Evolutionary conservation across 2,329 filamentous ascomycete genomes (phyloP).

Genomic region (Alternaria viburni): DNA sequence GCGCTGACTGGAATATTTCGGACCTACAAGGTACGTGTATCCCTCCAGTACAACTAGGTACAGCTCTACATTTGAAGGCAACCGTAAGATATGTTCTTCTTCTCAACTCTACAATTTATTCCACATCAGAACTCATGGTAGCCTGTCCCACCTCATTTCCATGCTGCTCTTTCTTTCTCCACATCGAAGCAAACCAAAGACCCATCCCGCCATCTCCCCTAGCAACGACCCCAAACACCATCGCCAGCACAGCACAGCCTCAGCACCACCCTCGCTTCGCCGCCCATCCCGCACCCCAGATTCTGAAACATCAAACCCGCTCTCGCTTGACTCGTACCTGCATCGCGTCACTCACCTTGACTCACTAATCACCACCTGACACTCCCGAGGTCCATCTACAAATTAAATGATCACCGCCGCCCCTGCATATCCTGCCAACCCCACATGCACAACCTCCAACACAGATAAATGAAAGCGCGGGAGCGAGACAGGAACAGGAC

Average conservation of each 20-base stretch:
- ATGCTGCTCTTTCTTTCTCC: no score
- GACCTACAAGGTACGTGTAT: no score
- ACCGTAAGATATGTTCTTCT: no score
- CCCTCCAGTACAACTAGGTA: no score
- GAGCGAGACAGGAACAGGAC: background rate
- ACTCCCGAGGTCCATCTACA: background rate
- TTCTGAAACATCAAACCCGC: background rate
- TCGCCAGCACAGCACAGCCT: conserved; percentile 2
- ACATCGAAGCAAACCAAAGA: no score
- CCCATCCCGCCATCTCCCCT: background rate
- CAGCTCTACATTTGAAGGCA: no score
- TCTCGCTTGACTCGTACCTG: conserved; percentile 4
- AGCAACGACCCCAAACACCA: background rate
- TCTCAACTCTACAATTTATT: no score
- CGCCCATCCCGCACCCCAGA: background rate
- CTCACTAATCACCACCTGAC: background rate
- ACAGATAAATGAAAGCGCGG: background rate
- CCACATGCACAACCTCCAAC: background rate
- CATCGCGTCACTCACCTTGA: background rate
- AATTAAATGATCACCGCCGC: background rate
- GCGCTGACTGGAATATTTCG: no score
- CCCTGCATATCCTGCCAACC: background rate
- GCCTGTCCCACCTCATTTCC: no score
- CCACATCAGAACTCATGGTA: no score
- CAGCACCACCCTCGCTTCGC: background rate